phyloP scores from a whole-genome alignment of 78 protist genomes.

The Polysphondylium violaceum region DNA sequence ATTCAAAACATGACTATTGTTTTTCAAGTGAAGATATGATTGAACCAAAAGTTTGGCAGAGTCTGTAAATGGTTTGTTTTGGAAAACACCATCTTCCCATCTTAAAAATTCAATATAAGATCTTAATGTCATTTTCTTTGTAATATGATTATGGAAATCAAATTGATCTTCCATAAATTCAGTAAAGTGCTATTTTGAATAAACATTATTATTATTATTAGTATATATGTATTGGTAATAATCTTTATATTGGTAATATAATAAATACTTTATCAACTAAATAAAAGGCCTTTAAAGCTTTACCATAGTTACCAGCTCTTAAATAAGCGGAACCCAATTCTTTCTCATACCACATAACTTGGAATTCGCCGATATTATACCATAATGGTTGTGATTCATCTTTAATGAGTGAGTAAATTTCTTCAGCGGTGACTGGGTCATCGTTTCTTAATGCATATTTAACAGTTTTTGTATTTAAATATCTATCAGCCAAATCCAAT shows the following conservation, averaged over 20 bases:
- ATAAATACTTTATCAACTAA: constrained; percentile 80
- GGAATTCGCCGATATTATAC: constrained; percentile 85
- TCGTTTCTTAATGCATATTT: constrained; percentile 84
- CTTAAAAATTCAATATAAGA: constrained; percentile 86
- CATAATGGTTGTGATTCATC: constrained; percentile 22
- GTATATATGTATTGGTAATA: not conserved
- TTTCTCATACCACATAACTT: constrained; percentile 91
- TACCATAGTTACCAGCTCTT: constrained; percentile 52
- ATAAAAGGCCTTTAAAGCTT: constrained; percentile 85
- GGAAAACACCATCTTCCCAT: constrained; percentile 63
- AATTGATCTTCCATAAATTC: constrained; percentile 96
- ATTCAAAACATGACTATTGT: too few relatives aligned
- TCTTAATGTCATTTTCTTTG: constrained; percentile 93
- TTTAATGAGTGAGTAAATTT: constrained; percentile 79
- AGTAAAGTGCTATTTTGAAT: constrained; percentile 74
- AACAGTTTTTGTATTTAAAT: constrained; percentile 89
- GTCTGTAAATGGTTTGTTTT: constrained; percentile 33
- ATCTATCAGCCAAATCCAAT: constrained; percentile 95
- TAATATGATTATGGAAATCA: constrained; percentile 96
- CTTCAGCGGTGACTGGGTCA: constrained; percentile 67
- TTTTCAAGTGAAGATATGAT: too few relatives aligned
- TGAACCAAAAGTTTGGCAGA: constrained; percentile 9
- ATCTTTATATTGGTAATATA: not conserved
- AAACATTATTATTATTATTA: not conserved
- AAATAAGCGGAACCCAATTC: constrained; percentile 51